Base-by-base conservation (phyloP, 1,284 basidiomycete genomes). In the Abortiporus biennis region DNA sequence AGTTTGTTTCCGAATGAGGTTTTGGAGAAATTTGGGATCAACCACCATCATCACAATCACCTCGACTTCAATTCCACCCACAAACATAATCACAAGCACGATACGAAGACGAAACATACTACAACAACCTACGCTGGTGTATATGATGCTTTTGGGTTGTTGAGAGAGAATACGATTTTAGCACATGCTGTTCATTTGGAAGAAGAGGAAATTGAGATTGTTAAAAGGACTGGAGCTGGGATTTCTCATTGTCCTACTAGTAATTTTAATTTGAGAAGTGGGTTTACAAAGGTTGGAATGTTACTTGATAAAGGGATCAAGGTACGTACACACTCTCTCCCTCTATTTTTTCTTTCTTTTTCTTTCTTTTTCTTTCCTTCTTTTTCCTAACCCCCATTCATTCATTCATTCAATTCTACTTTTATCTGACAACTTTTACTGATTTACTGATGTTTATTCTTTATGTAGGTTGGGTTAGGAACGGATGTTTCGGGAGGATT, bases 401-500 rank as follows among this genome's bases (percentile, higher is more conserved):
- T 29, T n/a, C 27, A 29, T 29, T n/a, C 8, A 8, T 29, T n/a
- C 27, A 29, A 29, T 29, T 9, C 27, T 29, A 29, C 8, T 29
- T 9, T 29, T 29, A 29, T 25, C 24, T 12, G 40, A 27, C 31
- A 36, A 35, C 27, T 29, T 29, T n/a, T 29, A 29, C 27, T 29
- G 27, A n/a, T 9, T 29, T 8, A 29, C n/a, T n/a, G 15, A 20
- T 27, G 11, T 20, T 9, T 37, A 9, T 36, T 16, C 15, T 25
- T 34, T 22, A 15, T 21, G 6, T 52, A 90, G 85, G 85, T 93
- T 47, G 89, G 90, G 9, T 69, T 97, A 16, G 93, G 93, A 2
- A 92, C 89, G 33, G 93, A 97, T 57, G 87, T 92, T 36, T 89
- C 89, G 0, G 93, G 92, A n/a, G 92, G 93, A 1, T 90, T 81